Conservation (phyloP, 176 grass and related monocot genomes). For the Dendrocalamus sinicus region DNA sequence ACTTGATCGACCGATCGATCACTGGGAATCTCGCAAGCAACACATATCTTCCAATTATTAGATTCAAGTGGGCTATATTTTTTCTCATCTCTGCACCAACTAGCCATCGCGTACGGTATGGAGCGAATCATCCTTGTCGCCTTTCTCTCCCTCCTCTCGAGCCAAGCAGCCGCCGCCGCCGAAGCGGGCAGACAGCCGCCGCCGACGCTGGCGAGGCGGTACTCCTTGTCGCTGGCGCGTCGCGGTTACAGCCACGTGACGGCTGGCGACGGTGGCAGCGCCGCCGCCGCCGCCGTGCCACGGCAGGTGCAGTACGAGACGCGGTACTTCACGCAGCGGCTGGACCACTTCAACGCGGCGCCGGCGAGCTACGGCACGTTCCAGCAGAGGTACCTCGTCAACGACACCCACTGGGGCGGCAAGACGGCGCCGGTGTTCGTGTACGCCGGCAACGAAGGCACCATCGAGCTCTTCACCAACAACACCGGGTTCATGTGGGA, state of each 20-base stretch:
- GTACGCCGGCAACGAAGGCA: constrained; percentile 60
- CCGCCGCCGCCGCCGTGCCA: background rate
- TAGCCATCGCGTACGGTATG: background rate
- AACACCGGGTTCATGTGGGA: constrained; percentile 75
- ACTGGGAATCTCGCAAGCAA: background rate
- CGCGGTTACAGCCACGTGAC: background rate
- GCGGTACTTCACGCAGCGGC: constrained; percentile 53
- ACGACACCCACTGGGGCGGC: constrained; percentile 60
- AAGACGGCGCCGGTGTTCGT: constrained; percentile 54
- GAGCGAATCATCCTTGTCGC: background rate
- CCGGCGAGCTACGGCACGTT: constrained; percentile 50
- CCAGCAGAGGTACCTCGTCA: constrained; percentile 69
- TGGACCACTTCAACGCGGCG: constrained; percentile 70
- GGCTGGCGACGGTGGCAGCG: background rate
- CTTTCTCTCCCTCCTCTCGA: background rate
- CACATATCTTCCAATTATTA: background rate
- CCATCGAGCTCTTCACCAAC: constrained; percentile 48
- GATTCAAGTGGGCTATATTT: background rate
- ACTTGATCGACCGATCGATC: too few relatives aligned
- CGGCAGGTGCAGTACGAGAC: constrained; percentile 49
- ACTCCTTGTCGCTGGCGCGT: background rate
- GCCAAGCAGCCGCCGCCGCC: background rate
- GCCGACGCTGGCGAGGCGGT: background rate
- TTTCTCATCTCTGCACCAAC: background rate
- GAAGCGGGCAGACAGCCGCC: background rate